Evolutionary conservation across 805 yeast genomes (phyloP).

Genomic region (Zygosaccharomyces kombuchaensis): DNA sequence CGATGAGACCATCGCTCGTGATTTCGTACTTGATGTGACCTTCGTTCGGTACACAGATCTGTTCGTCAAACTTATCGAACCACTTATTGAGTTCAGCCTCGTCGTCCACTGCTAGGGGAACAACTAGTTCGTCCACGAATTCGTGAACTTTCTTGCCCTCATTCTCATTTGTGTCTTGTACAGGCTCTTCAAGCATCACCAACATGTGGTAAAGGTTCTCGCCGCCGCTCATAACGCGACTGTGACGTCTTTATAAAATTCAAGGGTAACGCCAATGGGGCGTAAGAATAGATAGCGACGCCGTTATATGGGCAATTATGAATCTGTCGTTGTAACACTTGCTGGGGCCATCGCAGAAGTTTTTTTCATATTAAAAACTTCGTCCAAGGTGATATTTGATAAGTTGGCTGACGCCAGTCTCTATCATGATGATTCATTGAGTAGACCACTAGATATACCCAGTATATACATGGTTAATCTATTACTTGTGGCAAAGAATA

Average conservation of each 20-base stretch:
- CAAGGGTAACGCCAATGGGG: background rate
- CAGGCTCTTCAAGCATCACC: slow-evolving; percentile 30
- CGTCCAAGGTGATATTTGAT: background rate
- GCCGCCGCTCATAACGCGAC: slow-evolving; percentile 15
- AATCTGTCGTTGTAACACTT: background rate
- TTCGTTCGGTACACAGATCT: slow-evolving; percentile 37
- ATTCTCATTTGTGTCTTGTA: slow-evolving; percentile 14
- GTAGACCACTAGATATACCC: background rate
- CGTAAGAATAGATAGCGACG: background rate
- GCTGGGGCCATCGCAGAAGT: slow-evolving; percentile 1
- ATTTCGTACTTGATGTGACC: slow-evolving; percentile 38
- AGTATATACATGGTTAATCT: background rate
- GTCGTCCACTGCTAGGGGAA: slow-evolving; percentile 33
- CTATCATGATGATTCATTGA: background rate
- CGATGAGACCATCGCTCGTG: slow-evolving; percentile 36
- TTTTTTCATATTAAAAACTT: slow-evolving; percentile 1
- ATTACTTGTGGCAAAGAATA: background rate
- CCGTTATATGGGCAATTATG: background rate
- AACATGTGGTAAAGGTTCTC: slow-evolving; percentile 30
- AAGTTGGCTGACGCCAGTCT: background rate
- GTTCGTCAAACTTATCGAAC: slow-evolving; percentile 37
- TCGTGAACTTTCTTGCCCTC: slow-evolving; percentile 30
- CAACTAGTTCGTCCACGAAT: slow-evolving; percentile 31
- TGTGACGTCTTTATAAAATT: background rate
- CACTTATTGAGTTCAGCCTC: slow-evolving; percentile 31